These are phyloP conservation scores for Cupressus sempervirens DNA, from an alignment of 75 land plant genomes.

Conservation along the genomic window DNA sequence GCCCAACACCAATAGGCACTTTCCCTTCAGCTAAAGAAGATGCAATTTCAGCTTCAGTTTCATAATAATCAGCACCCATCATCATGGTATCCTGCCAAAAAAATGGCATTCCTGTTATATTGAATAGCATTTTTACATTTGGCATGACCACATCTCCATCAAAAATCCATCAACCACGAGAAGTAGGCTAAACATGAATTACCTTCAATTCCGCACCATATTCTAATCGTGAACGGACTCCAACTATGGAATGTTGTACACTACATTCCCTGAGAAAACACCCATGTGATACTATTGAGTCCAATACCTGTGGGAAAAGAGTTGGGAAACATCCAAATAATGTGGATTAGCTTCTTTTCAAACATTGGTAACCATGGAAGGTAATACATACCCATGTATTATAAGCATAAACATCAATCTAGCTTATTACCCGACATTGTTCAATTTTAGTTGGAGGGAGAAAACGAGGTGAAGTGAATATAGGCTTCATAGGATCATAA, in stretches of 20 bases:
- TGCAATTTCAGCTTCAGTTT: conserved; percentile 78
- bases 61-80: conserved; percentile 92
- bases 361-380: not conserved
- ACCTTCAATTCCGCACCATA: conserved; percentile 75
- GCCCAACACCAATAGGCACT: conserved; percentile 90
- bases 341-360: not conserved
- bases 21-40: conserved; percentile 69
- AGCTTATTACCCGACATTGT: conserved; percentile 76
- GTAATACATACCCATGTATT: not conserved
- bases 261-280: conserved; percentile 68
- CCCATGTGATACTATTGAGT: conserved; percentile 97
- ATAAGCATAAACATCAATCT: conserved; percentile 3
- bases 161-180: not conserved
- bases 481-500: conserved; percentile 87
- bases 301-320: conserved; percentile 51
- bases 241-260: conserved; percentile 80
- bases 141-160: not conserved
- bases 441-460: conserved; percentile 97
- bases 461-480: conserved; percentile 89
- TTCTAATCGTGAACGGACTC: conserved; percentile 79
- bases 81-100: conserved; percentile 71
- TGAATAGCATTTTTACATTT: not conserved
- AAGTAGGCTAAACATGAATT: not conserved
- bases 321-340: not conserved
- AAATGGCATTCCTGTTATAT: conserved; percentile 8